Conservation (phyloP, 352 stramenopile genomes). For the Pythium dissimile region DNA sequence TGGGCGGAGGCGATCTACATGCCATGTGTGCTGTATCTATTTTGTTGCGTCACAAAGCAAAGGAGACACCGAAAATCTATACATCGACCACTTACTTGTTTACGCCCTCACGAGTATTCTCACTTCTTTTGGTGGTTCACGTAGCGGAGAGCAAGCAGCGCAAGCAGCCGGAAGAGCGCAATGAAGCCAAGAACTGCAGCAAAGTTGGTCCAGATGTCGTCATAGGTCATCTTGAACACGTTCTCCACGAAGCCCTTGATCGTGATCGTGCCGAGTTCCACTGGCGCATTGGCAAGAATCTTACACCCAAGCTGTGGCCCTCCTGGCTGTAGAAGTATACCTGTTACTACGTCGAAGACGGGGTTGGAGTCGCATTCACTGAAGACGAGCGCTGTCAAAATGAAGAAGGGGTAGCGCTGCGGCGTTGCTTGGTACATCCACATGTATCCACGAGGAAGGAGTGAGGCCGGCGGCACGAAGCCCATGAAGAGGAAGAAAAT, state of each 20-base stretch:
- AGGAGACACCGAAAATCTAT: neutral
- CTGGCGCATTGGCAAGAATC: constrained; percentile 18
- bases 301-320: constrained; percentile 26
- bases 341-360: constrained; percentile 11
- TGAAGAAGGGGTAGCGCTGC: constrained; percentile 24
- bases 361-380: constrained; percentile 18
- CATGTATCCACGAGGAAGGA: constrained; percentile 21
- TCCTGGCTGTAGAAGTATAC: neutral
- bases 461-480: constrained; percentile 25
- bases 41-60: neutral
- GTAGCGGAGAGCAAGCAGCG: constrained; percentile 26
- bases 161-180: constrained; percentile 25
- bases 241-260: constrained; percentile 28
- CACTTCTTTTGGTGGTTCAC: constrained; percentile 32
- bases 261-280: constrained; percentile 18
- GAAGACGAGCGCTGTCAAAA: constrained; percentile 23
- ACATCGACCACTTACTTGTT: neutral
- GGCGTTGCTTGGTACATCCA: constrained; percentile 32
- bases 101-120: no score
- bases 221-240: constrained; percentile 33
- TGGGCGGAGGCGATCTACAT: neutral
- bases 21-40: neutral
- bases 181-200: constrained; percentile 19
- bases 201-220: constrained; percentile 26
- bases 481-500: constrained; percentile 47